Percentiles rank a stretch among this genome's conserved stretches.
Conservation (phyloP, 139 green algal genomes). For the Yamagishiella unicocca region DNA sequence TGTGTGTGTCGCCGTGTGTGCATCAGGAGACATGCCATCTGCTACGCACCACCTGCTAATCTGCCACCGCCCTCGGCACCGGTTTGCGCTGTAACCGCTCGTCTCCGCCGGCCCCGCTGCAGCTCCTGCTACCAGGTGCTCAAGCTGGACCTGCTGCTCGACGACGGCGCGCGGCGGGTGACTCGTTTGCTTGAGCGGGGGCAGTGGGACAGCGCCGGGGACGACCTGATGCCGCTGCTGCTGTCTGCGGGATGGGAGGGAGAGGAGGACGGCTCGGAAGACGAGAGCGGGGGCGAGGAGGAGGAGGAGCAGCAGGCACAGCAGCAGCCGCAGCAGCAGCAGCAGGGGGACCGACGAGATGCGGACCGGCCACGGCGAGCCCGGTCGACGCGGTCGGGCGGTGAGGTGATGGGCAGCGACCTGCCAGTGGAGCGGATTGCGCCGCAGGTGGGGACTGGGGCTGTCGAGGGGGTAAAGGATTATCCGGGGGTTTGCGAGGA, state of each 20-base stretch:
- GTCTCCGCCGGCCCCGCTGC: not conserved
- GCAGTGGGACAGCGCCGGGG: constrained; percentile 38
- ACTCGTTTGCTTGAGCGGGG: constrained; percentile 36
- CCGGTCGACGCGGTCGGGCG: not conserved
- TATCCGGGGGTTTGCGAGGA: not conserved
- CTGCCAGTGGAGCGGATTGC: constrained; percentile 31
- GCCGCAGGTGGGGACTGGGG: not conserved
- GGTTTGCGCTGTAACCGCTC: too few relatives aligned
- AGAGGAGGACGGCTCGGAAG: not conserved
- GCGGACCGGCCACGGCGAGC: not conserved
- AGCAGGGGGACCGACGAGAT: not conserved
- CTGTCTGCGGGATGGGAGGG: not conserved
- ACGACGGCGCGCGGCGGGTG: constrained; percentile 19
- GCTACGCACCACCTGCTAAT: too few relatives aligned
- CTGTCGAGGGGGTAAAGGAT: not conserved
- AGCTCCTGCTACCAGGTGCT: constrained; percentile 45
- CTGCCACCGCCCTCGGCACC: too few relatives aligned
- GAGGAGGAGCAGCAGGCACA: not conserved
- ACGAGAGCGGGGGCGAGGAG: not conserved
- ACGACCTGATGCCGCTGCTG: constrained; percentile 40
- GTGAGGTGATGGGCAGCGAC: constrained; percentile 37
- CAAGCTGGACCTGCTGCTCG: constrained; percentile 46
- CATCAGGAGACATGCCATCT: too few relatives aligned
- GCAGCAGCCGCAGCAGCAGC: not conserved
- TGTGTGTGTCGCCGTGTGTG: too few relatives aligned